Evolutionary conservation across 345 rosid species (phyloP), one percentile per base, ranked within the genome.

Genomic region (Syzygium grande): DNA sequence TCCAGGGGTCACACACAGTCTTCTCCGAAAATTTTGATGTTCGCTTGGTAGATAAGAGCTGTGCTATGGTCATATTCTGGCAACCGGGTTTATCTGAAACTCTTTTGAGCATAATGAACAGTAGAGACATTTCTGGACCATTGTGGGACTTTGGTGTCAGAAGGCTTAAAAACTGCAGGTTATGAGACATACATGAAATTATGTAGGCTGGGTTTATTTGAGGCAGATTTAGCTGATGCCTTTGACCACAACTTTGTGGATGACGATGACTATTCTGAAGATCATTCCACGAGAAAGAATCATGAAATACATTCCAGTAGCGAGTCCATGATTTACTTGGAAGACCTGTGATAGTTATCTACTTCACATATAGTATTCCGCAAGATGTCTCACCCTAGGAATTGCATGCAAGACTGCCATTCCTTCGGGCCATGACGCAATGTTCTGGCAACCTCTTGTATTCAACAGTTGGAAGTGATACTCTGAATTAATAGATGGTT

Each of bases 31-130:
- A 92, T 87, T 97, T 94, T 52, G 92, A 94, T 87, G 93, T 96
- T 49, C 91, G 91, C 80, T 90, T 94, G 25, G 89, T 95, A 77
- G 98, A 95, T 84, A 91, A 84, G 88, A 94, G 95, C 90, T 96
- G 98, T 86, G 99, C 97, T 68, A 88, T 95, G 25, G 89, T 97
- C 52, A 94, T 94, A 43, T 97, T 97, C 92, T 91, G 92, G 93
- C 90, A 84, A 89, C 90, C 93, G 13, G 94, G 94, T 65, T 87
- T 87, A 11, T 92, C 96, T 16, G 88, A 86, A 85, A 88, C 93
- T 54, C 91, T 96, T 84, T 88, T 96, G 88, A 87, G 86, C 41
- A 79, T 86, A 29, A 89, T 96, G 91, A 92, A 90, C 84, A 85
- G 93, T 85, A 85, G 88, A 85, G 93, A 91, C 79, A 87, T 92